Conservation (phyloP, 2,329 filamentous ascomycete species). For the Diplodia intermedia region DNA sequence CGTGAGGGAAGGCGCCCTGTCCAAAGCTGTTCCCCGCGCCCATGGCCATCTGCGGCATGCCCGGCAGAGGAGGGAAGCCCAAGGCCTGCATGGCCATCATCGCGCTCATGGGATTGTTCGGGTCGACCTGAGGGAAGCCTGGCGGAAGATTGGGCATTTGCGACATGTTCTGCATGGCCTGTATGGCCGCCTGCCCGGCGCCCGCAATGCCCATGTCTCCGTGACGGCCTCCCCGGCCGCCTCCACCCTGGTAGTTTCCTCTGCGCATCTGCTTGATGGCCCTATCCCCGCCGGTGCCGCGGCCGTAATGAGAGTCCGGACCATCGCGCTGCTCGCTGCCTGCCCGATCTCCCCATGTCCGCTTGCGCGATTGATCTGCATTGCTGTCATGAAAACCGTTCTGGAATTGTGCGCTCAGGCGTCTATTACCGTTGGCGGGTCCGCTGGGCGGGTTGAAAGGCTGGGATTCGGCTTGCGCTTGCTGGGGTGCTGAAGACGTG, state of each 20-base stretch:
- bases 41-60: conserved; percentile 53
- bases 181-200: conserved; percentile 45
- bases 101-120: conserved; percentile 66
- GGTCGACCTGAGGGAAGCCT: conserved; percentile 62
- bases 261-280: conserved; percentile 67
- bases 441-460: conserved; percentile 39
- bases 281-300: conserved; percentile 47
- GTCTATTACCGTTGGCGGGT: conserved; percentile 36
- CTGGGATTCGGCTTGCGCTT: conserved; percentile 40
- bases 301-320: conserved; percentile 49
- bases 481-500: conserved; percentile 37
- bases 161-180: conserved; percentile 37
- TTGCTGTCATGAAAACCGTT: conserved; percentile 34
- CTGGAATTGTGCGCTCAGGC: conserved; percentile 34
- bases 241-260: conserved; percentile 43
- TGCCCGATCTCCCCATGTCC: conserved; percentile 63
- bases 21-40: conserved; percentile 34
- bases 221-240: conserved; percentile 27
- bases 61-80: conserved; percentile 53
- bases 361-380: conserved; percentile 58
- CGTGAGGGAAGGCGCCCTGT: conserved; percentile 35
- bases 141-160: conserved; percentile 51
- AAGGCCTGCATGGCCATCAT: conserved; percentile 67
- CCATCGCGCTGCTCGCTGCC: conserved; percentile 52
- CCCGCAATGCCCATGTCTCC: conserved; percentile 33